Percentiles rank a stretch among this genome's conserved stretches.
These are phyloP conservation scores for Termitomyces sp. DNA, from an alignment of 768 basidiomycete genomes.

Conservation along the genomic window DNA sequence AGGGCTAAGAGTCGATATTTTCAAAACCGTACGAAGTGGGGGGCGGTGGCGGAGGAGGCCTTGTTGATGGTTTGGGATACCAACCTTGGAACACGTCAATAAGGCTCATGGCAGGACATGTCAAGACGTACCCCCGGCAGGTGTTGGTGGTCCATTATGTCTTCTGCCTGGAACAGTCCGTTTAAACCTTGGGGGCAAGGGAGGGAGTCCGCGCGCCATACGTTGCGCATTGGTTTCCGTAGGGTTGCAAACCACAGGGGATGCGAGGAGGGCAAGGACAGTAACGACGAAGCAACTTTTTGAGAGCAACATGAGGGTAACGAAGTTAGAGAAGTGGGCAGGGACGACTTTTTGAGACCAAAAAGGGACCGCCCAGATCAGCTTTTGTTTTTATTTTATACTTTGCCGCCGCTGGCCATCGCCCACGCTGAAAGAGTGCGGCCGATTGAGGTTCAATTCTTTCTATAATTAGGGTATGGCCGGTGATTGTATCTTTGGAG, in stretches of 20 bases:
- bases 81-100: conserved; percentile 9
- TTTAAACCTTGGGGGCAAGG: conserved; percentile 29
- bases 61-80: conserved; percentile 10
- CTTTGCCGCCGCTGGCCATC: background rate
- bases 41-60: conserved; percentile 21
- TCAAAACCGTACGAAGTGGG: conserved; percentile 18
- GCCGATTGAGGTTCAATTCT: background rate
- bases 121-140: conserved; percentile 18
- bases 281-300: conserved; percentile 18
- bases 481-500: background rate
- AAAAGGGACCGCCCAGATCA: background rate
- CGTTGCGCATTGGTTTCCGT: conserved; percentile 36
- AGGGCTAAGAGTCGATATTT: background rate
- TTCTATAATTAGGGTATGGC: conserved; percentile 1
- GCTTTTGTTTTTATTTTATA: conserved; percentile 1
- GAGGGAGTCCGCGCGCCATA: conserved; percentile 39
- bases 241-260: conserved; percentile 15
- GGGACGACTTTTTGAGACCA: background rate
- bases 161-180: conserved; percentile 22
- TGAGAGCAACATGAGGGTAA: conserved; percentile 13
- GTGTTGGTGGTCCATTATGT: conserved; percentile 17
- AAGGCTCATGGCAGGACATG: background rate
- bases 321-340: background rate
- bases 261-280: conserved; percentile 17
- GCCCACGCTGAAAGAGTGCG: conserved; percentile 4